Base-by-base conservation (phyloP, 768 basidiomycete genomes). In the Amanita inopinata region DNA sequence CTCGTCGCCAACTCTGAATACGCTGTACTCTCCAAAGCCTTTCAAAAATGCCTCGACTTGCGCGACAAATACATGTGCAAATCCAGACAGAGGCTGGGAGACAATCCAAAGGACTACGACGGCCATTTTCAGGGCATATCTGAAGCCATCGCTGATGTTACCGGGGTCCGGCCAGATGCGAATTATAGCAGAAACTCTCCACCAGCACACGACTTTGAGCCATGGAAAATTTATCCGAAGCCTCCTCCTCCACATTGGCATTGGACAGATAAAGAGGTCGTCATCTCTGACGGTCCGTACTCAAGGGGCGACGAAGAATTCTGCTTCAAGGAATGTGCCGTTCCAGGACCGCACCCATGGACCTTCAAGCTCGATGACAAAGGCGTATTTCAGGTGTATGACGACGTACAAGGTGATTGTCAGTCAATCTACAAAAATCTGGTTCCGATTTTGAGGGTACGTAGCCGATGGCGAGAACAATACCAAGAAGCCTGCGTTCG, bases 201-300 rank as follows among this genome's bases (percentile, higher is more conserved):
- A n/a, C 55, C 61, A 11, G 11, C 43, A 5, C 43, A 44, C 6
- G 4, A 11, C 18, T 65, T 71, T 50, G 53, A 73, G 27, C 65
- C 76, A 3, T 99, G 96, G 96, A 75, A 73, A 41, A 84, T 97
- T 50, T 96, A 96, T 52, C 96, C 96, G 0, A 73, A 69, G 8
- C 93, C 96, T 3, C 96, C 96, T 0, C 87, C 89, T 2, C 94
- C 93, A 0, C 92, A 92, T 53, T 99, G 96, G 96, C 89, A 90
- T 54, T 92, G 86, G 80, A 73, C 66, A 30, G 66, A 74, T 35
- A 63, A 73, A 37, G 58, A 70, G 8, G 64, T 63, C 5, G 64
- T 73, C 24, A 74, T 68, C 45, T 50, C 64, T 7, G 70, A 69
- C 38, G 62, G 61, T 23, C 43, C 51, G 17, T 41, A 47, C 50